Evolutionary conservation across 108 stramenopile genomes (phyloP), one percentile per base, ranked within the genome.

Genomic region (Nitzschia sp.): DNA sequence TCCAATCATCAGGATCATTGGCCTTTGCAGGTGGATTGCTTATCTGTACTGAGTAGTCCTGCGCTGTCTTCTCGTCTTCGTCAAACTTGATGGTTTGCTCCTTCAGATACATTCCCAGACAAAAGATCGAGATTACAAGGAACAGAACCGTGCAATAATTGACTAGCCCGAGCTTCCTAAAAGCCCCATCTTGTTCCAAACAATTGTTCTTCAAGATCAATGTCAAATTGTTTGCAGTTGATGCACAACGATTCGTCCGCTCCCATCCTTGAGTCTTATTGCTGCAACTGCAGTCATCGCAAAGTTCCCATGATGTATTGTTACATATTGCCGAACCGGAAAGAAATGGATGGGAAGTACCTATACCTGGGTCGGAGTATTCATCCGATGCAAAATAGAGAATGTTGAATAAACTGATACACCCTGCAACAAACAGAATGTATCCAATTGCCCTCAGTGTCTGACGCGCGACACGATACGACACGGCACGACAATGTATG

Each of bases 41-140:
- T 27, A 96, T 77, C 33, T 80, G 72, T 56, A 96, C 80, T 13
- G 90, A 88, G 76, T 96, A 96, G 81, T 96, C 96, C 59, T 94
- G 91, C 19, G 93, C 89, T 2, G 96, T 97, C 58, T 95, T 91
- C 56, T 88, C 89, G 34, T 92, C 89, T 75, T 90, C 93, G 44
- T 96, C 95, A 46, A 87, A 88, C 4, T 59, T 34, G 1, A 61
- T 70, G 59, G 87, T 89, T 65, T 82, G 67, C 30, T 63, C 57
- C 17, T 54, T 63, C 52, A 87, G 71, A 64, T 86, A 91, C 31
- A 41, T 48, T 19, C 67, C 82, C 31, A 85, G 58, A 3, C 63
- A 23, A 1, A 83, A 19, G 8, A 83, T 75, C 2, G 77, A 70
- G 0, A 86, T 8, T 2, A 89, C 66, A 0, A 89, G 54, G 15